Base-by-base conservation (phyloP, 2,329 filamentous ascomycete genomes). In the Ascocoryne sarcoides region DNA sequence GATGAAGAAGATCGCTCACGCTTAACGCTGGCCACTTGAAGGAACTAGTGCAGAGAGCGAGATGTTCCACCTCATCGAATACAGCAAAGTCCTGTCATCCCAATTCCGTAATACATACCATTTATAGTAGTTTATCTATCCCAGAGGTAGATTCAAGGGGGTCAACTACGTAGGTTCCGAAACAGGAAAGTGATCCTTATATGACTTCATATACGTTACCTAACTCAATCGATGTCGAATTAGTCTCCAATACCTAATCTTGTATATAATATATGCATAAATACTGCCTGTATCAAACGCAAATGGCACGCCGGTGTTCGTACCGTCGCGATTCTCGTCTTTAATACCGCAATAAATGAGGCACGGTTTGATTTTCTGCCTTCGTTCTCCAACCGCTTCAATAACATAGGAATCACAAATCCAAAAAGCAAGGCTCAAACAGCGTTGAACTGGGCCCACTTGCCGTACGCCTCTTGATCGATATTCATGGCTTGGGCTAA, bases 231-330 rank as follows among this genome's bases (percentile, higher is more conserved):
- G 23, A 26, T 26, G 23, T 26, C 23, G 23, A 26, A 12, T 7
- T 12, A 12, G 4, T 31, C 40, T 15, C 45, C 36, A 26, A 26
- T 26, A 7, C 12, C 23, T 12, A 12, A 26, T 26, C 12, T 26
- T 12, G 46, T 45, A 44, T 31, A 51, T 48, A 18, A 48, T 63
- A 37, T 70, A 66, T 4, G 37, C 48, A 31, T 39, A 51, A 14
- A 44, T 37, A 10, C 8, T 15, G 16, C 32, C 18, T 10, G 44
- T 20, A 40, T 53, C 48, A 38, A 44, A 55, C 4, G 53, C 43
- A 8, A 51, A n/a, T 5, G 45, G 45, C 4, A 38, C 21, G 7
- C 36, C 37, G 2, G 34, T 49, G 0, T 26, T 30, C 4, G 32
- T 26, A 37, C 47, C 41, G 2, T 31, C 36, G 8, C 40, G 29